Evolutionary conservation across 805 yeast species (phyloP), one percentile per base, ranked within the genome.

Genomic region (Metschnikowia orientalis): DNA sequence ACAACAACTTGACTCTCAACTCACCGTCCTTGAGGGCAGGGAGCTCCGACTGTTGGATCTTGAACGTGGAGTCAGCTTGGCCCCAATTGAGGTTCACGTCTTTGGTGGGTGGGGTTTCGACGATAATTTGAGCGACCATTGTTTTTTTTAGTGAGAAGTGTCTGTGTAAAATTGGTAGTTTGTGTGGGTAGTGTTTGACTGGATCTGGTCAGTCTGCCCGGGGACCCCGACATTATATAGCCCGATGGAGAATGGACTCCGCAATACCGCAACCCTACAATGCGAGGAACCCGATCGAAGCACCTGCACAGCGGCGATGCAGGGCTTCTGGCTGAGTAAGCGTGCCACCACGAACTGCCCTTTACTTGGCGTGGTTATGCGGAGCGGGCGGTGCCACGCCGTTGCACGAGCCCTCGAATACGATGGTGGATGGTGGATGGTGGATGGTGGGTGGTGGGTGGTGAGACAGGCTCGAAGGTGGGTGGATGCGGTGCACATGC

Each of bases 1-100:
- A 69, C 26, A 68, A 42, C 2, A 61, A 49, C 49, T 75, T 69
- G n/a, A 74, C 54, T 9, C 71, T 49, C 8, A 76, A 33, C 30
- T 73, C 67, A 28, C 63, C 69, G 2, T 59, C 63, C 23, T 54
- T 44, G 10, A 69, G 35, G 10, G 29, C 41, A n/a, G 31, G 35
- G 29, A 28, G 28, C 33, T 32, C 39, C 16, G 34, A 24, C 16
- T 47, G 40, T 18, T 35, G 48, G 21, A 54, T 23, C 38, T 54
- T 51, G 44, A 61, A 61, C 25, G 66, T 61, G 33, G 63, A 52
- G 33, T 52, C 42, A n/a, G 45, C 37, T 10, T 44, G 42, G 30
- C 49, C 51, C 35, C 42, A 51, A 12, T 42, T 28, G 31, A 44
- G 31, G 40, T 50, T 52, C 32, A 56, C 50, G 7, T 30, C 42